These are phyloP conservation scores for Coemansia sp. DNA, from an alignment of 192 early-diverging fungal species.

Conservation along the genomic window DNA sequence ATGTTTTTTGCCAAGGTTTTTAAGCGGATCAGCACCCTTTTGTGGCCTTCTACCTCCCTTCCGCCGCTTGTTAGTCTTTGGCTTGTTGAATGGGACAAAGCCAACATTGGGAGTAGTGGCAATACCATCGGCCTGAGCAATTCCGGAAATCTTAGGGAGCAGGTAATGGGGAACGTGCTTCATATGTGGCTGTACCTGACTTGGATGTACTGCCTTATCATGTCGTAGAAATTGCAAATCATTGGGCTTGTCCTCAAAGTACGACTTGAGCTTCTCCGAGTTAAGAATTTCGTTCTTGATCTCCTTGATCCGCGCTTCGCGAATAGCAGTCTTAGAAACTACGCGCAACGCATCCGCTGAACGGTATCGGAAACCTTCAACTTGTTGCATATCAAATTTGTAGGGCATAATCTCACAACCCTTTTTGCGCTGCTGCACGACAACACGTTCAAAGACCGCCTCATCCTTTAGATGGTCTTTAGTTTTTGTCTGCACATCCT, in stretches of 20 bases:
- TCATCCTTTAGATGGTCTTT: slow-evolving; percentile 57
- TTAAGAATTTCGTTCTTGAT: slow-evolving; percentile 92
- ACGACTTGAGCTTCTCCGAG: slow-evolving; percentile 91
- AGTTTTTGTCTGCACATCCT: slow-evolving; percentile 36
- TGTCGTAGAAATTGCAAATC: slow-evolving; percentile 90
- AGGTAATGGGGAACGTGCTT: slow-evolving; percentile 92
- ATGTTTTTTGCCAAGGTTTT: slow-evolving; percentile 43
- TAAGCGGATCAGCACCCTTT: slow-evolving; percentile 38
- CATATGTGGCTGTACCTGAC: slow-evolving; percentile 82
- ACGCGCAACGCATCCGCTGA: slow-evolving; percentile 78
- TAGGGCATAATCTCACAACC: slow-evolving; percentile 68
- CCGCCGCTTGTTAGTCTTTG: slow-evolving; percentile 24
- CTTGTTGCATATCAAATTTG: slow-evolving; percentile 83
- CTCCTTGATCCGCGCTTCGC: slow-evolving; percentile 93
- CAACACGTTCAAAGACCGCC: slow-evolving; percentile 70
- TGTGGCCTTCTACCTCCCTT: slow-evolving; percentile 10
- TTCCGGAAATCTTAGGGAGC: slow-evolving; percentile 73
- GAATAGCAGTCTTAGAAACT: slow-evolving; percentile 73
- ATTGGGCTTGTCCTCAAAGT: slow-evolving; percentile 95
- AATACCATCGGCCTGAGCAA: slow-evolving; percentile 43
- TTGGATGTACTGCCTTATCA: slow-evolving; percentile 84
- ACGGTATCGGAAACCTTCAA: slow-evolving; percentile 92
- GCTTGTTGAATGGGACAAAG: slow-evolving; percentile 53
- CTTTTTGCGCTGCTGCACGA: slow-evolving; percentile 61
- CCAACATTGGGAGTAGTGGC: slow-evolving; percentile 38